Percentiles rank a stretch among this genome's conserved stretches.
Conservation (phyloP, 2,329 filamentous ascomycete genomes). For the Aspergillus vadensis region DNA sequence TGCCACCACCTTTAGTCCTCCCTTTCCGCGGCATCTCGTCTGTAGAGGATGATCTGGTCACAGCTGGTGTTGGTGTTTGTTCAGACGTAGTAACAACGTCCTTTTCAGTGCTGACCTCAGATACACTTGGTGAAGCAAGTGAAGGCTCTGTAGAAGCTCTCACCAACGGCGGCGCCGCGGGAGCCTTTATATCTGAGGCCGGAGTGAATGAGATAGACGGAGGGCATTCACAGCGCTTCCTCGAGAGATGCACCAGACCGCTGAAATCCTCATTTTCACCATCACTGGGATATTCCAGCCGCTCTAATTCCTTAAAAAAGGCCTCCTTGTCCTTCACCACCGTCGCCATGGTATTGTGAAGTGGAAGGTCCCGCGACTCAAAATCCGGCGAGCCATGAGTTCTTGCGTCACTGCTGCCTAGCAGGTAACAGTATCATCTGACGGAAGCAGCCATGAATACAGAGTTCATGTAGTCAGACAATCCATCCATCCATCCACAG, state of each 20-base stretch:
- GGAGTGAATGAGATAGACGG: neutral
- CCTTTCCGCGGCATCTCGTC: slow-evolving; percentile 14
- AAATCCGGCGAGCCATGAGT: slow-evolving; percentile 21
- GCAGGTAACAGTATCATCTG: neutral
- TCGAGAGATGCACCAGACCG: slow-evolving; percentile 16
- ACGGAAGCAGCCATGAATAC: neutral
- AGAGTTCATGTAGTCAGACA: neutral
- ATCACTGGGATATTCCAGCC: slow-evolving; percentile 32
- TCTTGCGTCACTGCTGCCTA: slow-evolving; percentile 15
- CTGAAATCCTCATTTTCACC: slow-evolving; percentile 26
- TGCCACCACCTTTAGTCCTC: slow-evolving; percentile 11
- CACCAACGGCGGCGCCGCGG: neutral
- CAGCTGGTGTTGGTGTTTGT: neutral
- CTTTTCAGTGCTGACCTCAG: neutral
- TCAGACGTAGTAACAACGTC: neutral
- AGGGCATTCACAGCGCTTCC: neutral
- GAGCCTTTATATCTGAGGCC: neutral
- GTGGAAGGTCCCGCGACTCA: slow-evolving; percentile 14
- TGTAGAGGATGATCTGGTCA: slow-evolving; percentile 19
- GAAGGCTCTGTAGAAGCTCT: neutral
- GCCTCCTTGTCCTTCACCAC: slow-evolving; percentile 30
- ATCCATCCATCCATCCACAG: neutral
- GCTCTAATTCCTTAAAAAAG: slow-evolving; percentile 42
- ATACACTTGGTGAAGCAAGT: neutral
- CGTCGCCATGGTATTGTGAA: slow-evolving; percentile 24